phyloP scores from a whole-genome alignment of 2,329 filamentous ascomycete species.

The Botryotinia convoluta region DNA sequence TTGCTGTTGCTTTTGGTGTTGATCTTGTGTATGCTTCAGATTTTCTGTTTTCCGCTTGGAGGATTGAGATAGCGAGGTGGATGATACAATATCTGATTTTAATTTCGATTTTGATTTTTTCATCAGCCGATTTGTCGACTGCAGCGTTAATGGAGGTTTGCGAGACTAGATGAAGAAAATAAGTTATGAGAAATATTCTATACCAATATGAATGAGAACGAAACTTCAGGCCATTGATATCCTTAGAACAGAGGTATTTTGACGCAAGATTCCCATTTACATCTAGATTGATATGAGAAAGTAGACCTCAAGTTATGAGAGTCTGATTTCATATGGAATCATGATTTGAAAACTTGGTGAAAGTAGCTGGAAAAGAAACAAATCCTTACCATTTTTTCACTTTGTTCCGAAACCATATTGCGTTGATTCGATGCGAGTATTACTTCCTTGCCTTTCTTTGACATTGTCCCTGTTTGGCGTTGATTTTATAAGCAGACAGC shows the following conservation, averaged over 20 bases:
- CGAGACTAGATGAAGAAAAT: not conserved
- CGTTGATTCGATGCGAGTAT: not conserved
- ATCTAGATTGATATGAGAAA: not conserved
- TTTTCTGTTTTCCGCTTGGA: not conserved
- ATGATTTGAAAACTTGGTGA: not conserved
- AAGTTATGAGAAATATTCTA: not conserved
- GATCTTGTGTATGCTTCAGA: not conserved
- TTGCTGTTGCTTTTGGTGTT: not conserved
- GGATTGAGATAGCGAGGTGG: not conserved
- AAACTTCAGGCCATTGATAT: not conserved
- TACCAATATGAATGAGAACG: not conserved
- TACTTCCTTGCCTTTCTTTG: not conserved
- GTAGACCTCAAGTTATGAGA: not conserved
- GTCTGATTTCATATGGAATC: too few species aligned
- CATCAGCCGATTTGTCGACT: not conserved
- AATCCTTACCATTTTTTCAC: not conserved
- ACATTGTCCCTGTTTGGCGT: rapidly evolving
- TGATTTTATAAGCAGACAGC: not conserved
- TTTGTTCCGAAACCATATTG: not conserved
- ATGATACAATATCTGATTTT: not conserved
- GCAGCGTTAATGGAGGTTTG: not conserved
- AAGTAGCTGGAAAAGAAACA: not conserved
- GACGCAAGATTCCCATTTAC: not conserved
- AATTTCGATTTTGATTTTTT: not conserved
- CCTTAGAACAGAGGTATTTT: not conserved